Evolutionary conservation across 2,329 filamentous ascomycete genomes (phyloP).

Genomic region (Fusarium anthophilum): DNA sequence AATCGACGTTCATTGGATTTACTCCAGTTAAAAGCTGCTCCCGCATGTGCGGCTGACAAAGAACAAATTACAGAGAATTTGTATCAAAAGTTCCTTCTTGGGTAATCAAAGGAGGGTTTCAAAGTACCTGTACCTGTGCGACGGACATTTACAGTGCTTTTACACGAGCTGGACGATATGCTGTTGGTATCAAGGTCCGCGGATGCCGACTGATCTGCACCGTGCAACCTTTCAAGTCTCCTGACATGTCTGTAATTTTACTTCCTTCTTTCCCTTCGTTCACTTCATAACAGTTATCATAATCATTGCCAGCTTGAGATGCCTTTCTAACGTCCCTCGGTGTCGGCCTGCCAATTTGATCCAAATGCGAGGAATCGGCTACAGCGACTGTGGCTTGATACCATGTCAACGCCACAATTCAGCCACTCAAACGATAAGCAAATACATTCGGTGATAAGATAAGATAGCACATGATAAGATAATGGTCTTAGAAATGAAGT

Average conservation of each 20-base stretch:
- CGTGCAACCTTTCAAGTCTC: not conserved
- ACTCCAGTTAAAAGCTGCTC: not conserved
- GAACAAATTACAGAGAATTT: fast-evolving
- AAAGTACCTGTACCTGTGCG: not conserved
- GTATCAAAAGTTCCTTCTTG: not conserved
- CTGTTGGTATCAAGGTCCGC: not conserved
- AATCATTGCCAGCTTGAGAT: not conserved
- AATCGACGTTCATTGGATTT: too few relatives aligned
- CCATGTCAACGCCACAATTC: not conserved
- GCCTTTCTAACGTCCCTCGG: too few relatives aligned
- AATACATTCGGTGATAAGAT: not conserved
- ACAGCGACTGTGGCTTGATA: not conserved
- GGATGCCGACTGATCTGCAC: not conserved
- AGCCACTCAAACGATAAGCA: not conserved
- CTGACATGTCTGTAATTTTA: fast-evolving
- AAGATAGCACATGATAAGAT: not conserved
- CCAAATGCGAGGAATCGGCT: fast-evolving
- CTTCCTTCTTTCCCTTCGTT: fast-evolving
- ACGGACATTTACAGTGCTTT: not conserved
- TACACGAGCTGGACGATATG: not conserved
- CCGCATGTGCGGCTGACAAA: not conserved
- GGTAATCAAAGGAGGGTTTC: fast-evolving
- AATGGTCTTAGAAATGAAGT: too few relatives aligned
- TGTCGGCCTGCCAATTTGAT: not conserved
- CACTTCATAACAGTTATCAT: fast-evolving